Base-by-base conservation (phyloP, 805 yeast genomes). In the Lipomyces chichibuensis region DNA sequence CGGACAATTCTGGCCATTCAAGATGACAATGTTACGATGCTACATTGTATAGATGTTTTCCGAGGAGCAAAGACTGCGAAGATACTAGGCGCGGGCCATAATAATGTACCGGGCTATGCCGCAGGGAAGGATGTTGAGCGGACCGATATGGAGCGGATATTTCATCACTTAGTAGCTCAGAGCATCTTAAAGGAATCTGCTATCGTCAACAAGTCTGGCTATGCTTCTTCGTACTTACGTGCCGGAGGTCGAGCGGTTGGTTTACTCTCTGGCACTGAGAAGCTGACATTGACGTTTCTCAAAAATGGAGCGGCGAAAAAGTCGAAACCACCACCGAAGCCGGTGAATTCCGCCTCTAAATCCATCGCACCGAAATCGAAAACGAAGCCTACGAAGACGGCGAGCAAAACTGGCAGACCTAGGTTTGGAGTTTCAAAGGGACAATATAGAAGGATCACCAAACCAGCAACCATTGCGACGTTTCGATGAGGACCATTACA, bases 11-110 rank as follows among this genome's bases (percentile, higher is more conserved):
- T 82, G 62, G 75, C 81, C 2, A 74, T 92, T 17, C 87, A 87
- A 69, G 60, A 66, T 11, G 77, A 77, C 33, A 85, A 85, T 64
- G 92, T 92, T 3, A 93, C 98, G 0, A 81, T 89, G 9, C 82
- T 90, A 13, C 88, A 91, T 72, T 88, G 94, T 75, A 93, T 91
- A 71, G 98, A 93, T 77, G 83, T 92, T 4, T 88, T 88, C 76
- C 85, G 88, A 73, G 97, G 98, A 0, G 84, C 92, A 0, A 85
- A 83, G 70, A 79, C 80, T 65, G 82, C 83, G n/a, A 88, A 87
- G 73, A 85, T 92, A 65, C 80, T 84, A 13, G 83, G 81, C 43
- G 80, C 85, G 57, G 91, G 92, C 0, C 91, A 89, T 73, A 86
- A 89, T 73, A 73, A 73, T 23, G 81, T 82, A 56, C 82, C 83